Evolutionary conservation across 2,329 filamentous ascomycete genomes (phyloP).

Genomic region (Ciborinia camelliae): DNA sequence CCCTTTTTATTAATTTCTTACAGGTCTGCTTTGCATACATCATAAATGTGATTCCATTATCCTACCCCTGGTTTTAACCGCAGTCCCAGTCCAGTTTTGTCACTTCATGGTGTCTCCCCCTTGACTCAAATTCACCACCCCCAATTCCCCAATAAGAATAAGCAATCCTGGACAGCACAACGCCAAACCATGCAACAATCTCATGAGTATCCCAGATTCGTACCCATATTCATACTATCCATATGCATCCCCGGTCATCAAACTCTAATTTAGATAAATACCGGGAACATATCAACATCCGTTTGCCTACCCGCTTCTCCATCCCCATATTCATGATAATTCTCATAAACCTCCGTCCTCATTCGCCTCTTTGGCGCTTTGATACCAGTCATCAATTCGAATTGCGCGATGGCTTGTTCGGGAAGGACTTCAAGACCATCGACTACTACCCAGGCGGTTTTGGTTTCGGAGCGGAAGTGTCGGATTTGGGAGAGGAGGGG

Average conservation of each 20-base stretch:
- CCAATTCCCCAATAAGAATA: not conserved
- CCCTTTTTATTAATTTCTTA: too few relatives aligned
- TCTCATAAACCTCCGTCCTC: slow-evolving; percentile 44
- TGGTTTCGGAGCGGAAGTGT: slow-evolving; percentile 44
- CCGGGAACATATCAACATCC: not conserved
- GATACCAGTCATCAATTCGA: slow-evolving; percentile 74
- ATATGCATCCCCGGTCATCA: not conserved
- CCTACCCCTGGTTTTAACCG: not conserved
- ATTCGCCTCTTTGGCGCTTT: slow-evolving; percentile 68
- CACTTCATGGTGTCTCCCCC: not conserved
- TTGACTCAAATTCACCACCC: not conserved
- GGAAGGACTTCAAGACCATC: slow-evolving; percentile 73
- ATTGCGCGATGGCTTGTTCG: slow-evolving; percentile 78
- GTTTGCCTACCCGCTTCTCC: not conserved
- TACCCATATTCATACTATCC: not conserved
- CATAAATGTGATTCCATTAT: not conserved
- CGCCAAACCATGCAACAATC: not conserved
- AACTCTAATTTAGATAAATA: not conserved
- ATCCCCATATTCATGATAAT: slow-evolving; percentile 33
- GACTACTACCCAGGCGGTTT: slow-evolving; percentile 68
- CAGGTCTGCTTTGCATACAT: not conserved
- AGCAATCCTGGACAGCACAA: not conserved
- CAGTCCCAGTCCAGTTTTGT: not conserved
- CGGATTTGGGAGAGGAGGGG: slow-evolving; percentile 65
- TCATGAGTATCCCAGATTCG: not conserved